phyloP scores from a whole-genome alignment of 306 rosid species.

The Potentilla sterilis region DNA sequence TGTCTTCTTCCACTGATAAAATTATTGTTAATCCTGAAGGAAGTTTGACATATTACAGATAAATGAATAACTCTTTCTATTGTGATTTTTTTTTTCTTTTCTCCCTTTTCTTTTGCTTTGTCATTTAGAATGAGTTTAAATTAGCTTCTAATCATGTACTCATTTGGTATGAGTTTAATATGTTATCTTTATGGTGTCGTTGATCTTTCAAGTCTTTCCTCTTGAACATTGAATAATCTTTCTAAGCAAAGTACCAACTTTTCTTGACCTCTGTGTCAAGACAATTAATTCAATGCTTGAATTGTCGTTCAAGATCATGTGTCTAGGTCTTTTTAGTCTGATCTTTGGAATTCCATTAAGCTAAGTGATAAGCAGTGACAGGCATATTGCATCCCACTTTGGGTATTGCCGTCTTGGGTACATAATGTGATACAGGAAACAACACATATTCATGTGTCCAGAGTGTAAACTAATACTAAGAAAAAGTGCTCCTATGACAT shows the following conservation, averaged over 20 bases:
- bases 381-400: not conserved
- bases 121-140: not conserved
- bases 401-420: not conserved
- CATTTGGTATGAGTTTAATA: not conserved
- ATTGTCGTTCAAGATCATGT: not conserved
- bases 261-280: not conserved
- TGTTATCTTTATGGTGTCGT: not conserved
- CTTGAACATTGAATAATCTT: not conserved
- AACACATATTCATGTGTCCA: not conserved
- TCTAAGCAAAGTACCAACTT: not conserved
- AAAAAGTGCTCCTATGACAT: not conserved
- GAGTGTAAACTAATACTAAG: not conserved
- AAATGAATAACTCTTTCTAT: not conserved
- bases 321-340: not conserved
- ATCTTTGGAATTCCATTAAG: not conserved
- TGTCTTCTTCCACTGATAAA: conserved; percentile 15
- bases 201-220: not conserved
- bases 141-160: not conserved
- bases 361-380: not conserved
- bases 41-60: conserved; percentile 3
- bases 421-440: not conserved
- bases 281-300: conserved; percentile 11
- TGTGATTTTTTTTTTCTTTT: not conserved
- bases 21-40: not conserved
- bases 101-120: not conserved